These are phyloP conservation scores for Gleditsia sinensis DNA, from an alignment of 306 rosid species.

Conservation along the genomic window DNA sequence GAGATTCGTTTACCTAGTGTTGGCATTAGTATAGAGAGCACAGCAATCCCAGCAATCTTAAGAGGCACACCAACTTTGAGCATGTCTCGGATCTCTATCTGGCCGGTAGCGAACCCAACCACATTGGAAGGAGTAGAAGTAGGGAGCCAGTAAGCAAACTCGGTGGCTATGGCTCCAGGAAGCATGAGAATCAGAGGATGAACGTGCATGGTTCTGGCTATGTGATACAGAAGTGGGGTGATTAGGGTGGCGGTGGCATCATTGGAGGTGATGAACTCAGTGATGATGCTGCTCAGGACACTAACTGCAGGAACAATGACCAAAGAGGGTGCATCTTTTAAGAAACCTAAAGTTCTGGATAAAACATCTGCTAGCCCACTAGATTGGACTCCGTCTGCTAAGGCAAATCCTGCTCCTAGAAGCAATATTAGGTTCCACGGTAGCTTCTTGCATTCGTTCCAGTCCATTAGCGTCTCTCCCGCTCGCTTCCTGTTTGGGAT, in stretches of 20 bases:
- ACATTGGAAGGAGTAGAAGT: slow-evolving; percentile 82
- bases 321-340: slow-evolving; percentile 62
- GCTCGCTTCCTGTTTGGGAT: slow-evolving; percentile 74
- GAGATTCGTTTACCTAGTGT: slow-evolving; percentile 84
- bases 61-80: slow-evolving; percentile 74
- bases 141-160: slow-evolving; percentile 79
- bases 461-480: slow-evolving; percentile 87
- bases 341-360: slow-evolving; percentile 57
- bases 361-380: slow-evolving; percentile 76
- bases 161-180: slow-evolving; percentile 83
- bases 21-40: slow-evolving; percentile 72
- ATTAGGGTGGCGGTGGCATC: slow-evolving; percentile 85
- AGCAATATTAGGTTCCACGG: slow-evolving; percentile 86
- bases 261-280: slow-evolving; percentile 80
- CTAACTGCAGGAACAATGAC: slow-evolving; percentile 75
- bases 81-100: slow-evolving; percentile 73
- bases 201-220: slow-evolving; percentile 64
- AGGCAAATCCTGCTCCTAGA: slow-evolving; percentile 88
- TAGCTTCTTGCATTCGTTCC: slow-evolving; percentile 88
- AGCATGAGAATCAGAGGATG: slow-evolving; percentile 82
- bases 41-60: slow-evolving; percentile 64
- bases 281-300: slow-evolving; percentile 66
- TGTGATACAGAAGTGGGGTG: slow-evolving; percentile 64
- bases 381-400: slow-evolving; percentile 79
- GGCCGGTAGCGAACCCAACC: slow-evolving; percentile 81